Base-by-base conservation (phyloP, 1,284 basidiomycete genomes). In the Clitocybe nebularis region DNA sequence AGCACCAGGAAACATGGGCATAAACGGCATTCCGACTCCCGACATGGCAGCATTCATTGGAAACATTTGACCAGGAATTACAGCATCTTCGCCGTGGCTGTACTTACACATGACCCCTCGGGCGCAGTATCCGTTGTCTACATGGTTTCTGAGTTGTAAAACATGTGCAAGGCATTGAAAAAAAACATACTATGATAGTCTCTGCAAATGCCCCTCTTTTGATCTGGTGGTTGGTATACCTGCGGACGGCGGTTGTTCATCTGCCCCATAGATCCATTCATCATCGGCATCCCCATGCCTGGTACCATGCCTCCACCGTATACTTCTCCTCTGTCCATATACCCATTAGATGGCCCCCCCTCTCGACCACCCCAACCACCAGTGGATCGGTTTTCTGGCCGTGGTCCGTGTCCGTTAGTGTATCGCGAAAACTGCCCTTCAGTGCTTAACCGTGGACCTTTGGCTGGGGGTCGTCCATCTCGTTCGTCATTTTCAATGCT, bases 51-150 rank as follows among this genome's bases (percentile, higher is more conserved):
- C 39, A 22, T 65, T 67, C 69, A 82, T 75, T 10, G 79, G 72
- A 51, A 80, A 84, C 19, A 86, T 54, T 48, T 80, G 79, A 0
- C 72, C 70, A 0, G 85, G 86, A 5, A 87, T 68, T 39, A 90
- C 78, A 17, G 86, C 85, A 56, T 88, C 84, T 2, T 86, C 85
- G 23, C 87, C 89, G 56, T 98, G 94, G 52, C 89, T 91, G 61
- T 81, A 97, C 59, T 90, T 92, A 75, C 94, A 98, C 47, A 75
- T 76, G n/a, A 77, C 83, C 26, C 94, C 94, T 20, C 93, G 82
- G 39, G 89, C 79, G 58, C 94, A 98, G 63, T 84, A 96, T 1
- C 94, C 92, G 50, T 82, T 83, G 58, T 93, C 90, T 93, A 53
- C 5, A 36, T 33, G 36, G 21, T 28, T 20, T 11, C 13, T 24